Conservation (phyloP, 2,329 filamentous ascomycete species). For the Arthrobotrys megalospora region DNA sequence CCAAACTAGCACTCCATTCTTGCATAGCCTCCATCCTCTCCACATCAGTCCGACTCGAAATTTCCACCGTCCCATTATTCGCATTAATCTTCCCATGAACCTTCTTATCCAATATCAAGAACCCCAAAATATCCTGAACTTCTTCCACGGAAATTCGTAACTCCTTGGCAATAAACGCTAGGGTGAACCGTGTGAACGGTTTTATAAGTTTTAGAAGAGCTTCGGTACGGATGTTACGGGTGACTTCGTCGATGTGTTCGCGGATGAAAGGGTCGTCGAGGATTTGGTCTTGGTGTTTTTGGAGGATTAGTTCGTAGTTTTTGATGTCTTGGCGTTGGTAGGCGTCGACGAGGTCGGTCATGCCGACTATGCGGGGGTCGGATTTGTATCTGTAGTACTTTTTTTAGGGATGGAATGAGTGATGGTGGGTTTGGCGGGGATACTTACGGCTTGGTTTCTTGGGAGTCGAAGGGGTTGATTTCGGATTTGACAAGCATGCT, state of each 20-base stretch:
- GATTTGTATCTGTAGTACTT: conserved; percentile 78
- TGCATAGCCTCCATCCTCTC: conserved; percentile 81
- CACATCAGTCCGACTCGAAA: conserved; percentile 80
- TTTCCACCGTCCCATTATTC: conserved; percentile 84
- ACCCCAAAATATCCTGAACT: conserved; percentile 95
- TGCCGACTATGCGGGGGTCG: conserved; percentile 92
- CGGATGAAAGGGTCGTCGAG: conserved; percentile 95
- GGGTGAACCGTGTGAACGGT: conserved; percentile 92
- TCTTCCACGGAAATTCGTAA: conserved; percentile 88
- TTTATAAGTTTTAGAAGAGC: conserved; percentile 93
- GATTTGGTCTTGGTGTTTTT: conserved; percentile 85
- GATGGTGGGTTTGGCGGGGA: not conserved
- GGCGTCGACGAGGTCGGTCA: conserved; percentile 96
- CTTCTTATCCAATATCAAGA: conserved; percentile 90
- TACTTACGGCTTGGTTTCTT: conserved; percentile 88
- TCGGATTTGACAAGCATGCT: conserved; percentile 99
- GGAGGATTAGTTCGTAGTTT: conserved; percentile 87
- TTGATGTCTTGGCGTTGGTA: conserved; percentile 97
- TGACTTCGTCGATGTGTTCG: conserved; percentile 99
- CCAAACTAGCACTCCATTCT: conserved; percentile 80
- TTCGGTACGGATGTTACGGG: conserved; percentile 97
- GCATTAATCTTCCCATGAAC: conserved; percentile 92
- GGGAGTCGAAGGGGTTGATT: conserved; percentile 98
- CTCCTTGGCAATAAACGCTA: conserved; percentile 88
- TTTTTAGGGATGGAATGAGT: conserved; percentile 12